phyloP scores from a whole-genome alignment of 2,329 filamentous ascomycete genomes.

The Microcera coccophila region DNA sequence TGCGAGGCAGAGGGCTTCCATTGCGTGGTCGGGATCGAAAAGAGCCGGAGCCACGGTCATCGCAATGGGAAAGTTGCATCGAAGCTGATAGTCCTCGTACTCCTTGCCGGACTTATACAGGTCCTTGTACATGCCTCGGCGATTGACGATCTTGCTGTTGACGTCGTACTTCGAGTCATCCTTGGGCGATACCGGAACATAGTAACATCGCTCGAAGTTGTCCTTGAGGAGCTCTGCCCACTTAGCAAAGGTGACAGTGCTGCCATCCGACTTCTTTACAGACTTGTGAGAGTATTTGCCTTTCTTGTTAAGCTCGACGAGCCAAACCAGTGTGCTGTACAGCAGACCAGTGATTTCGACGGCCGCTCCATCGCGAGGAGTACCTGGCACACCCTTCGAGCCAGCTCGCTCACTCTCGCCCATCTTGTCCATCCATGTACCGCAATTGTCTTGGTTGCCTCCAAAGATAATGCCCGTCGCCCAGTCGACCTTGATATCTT shows the following conservation, averaged over 20 bases:
- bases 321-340: slow-evolving; percentile 85
- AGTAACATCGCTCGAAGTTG: slow-evolving; percentile 93
- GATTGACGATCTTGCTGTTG: slow-evolving; percentile 75
- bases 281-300: slow-evolving; percentile 70
- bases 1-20: slow-evolving; percentile 73
- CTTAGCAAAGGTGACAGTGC: slow-evolving; percentile 62
- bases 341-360: slow-evolving; percentile 92
- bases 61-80: slow-evolving; percentile 89
- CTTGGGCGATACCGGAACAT: slow-evolving; percentile 64
- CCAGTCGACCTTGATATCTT: slow-evolving; percentile 90
- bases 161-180: slow-evolving; percentile 78
- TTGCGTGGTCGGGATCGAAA: slow-evolving; percentile 74
- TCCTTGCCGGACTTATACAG: slow-evolving; percentile 90
- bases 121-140: slow-evolving; percentile 97
- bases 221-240: slow-evolving; percentile 78
- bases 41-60: slow-evolving; percentile 91
- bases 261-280: slow-evolving; percentile 62
- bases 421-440: slow-evolving; percentile 99
- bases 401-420: slow-evolving; percentile 90
- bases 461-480: slow-evolving; percentile 84
- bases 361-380: slow-evolving; percentile 92
- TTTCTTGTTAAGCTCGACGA: slow-evolving; percentile 60
- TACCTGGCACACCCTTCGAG: slow-evolving; percentile 90
- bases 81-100: slow-evolving; percentile 96
- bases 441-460: slow-evolving; percentile 90